These are phyloP conservation scores for Epichloe sibirici DNA, from an alignment of 2,329 filamentous ascomycete genomes.

Conservation along the genomic window DNA sequence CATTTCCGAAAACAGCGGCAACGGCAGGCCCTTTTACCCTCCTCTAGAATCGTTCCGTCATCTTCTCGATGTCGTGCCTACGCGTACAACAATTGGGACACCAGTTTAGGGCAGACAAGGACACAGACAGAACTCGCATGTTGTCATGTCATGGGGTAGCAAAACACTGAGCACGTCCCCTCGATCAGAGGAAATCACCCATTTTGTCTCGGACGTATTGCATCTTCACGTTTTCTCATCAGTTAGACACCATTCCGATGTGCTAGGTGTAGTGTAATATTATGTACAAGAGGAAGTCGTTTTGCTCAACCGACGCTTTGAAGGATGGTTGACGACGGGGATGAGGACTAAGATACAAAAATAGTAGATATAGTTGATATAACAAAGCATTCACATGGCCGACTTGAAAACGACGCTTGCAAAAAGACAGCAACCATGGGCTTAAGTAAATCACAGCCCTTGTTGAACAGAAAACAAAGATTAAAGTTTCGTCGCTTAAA, in stretches of 20 bases:
- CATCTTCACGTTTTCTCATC: not conserved
- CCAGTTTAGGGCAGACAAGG: too few relatives aligned
- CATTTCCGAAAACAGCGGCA: too few relatives aligned
- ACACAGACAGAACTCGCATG: too few relatives aligned
- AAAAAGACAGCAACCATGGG: not conserved
- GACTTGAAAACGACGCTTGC: constrained; percentile 4
- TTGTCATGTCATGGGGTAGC: too few relatives aligned
- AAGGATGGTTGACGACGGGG: not conserved
- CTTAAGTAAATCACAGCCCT: not conserved
- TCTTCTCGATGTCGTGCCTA: too few relatives aligned
- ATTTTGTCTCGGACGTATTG: not conserved
- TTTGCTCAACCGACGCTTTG: not conserved
- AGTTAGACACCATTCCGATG: not conserved
- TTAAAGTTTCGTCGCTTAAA: not conserved
- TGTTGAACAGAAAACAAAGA: not conserved
- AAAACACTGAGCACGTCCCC: too few relatives aligned
- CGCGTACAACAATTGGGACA: too few relatives aligned
- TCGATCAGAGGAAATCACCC: not conserved
- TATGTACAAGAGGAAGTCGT: constrained; percentile 4
- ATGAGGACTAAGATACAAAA: not conserved
- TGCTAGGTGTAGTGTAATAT: not conserved
- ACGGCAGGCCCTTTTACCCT: too few relatives aligned
- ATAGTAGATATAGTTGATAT: not conserved
- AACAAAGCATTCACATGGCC: constrained; percentile 3
- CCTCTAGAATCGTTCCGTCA: too few relatives aligned